Base-by-base conservation (phyloP, 257 asterid genomes). In the Lycium ferocissimum region DNA sequence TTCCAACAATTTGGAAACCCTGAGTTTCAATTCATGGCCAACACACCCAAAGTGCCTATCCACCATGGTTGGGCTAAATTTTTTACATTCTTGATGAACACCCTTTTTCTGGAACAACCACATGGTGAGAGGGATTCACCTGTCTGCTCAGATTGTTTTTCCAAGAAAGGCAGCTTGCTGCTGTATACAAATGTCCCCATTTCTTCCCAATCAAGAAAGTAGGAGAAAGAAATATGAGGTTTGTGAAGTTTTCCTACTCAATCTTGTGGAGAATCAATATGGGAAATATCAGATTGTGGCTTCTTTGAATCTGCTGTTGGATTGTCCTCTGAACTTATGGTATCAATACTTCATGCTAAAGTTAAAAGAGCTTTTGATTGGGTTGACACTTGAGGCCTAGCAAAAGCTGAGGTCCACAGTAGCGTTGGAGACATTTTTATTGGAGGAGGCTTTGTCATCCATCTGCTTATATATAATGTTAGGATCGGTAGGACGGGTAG, bases 141-240 rank as follows among this genome's bases (percentile, higher is more conserved):
- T 51, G 91, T 26, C 65, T 78, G 65, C 65, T 1, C 10, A 59
- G 89, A 63, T 83, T 90, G 82, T 81, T 90, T 85, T 86, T 89
- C 93, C 93, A 87, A 45, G 90, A 84, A 86, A 92, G 86, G 84
- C 88, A 86, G 54, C 88, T 89, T 89, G 61, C 87, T 85, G 86
- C 89, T 82, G 70, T 88, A 92, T 13, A 86, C 83, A 49, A 91
- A 59, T 86, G 93, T 86, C 43, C 92, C 89, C 97, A 93, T 91
- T 63, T 81, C 91, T 89, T 85, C 87, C 85, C 81, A 71, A 84
- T 88, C 84, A 18, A 47, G 49, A 51, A 87, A 72, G 17, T 43
- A 78, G 84, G 22, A 67, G 84, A 84, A 84, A 89, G 67, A 54
- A 61, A 70, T 26, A 26, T 40, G 83, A 35, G 8, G 65, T 73